phyloP scores from a whole-genome alignment of 768 basidiomycete genomes.

The Cystobasidiopsis lactophilus region DNA sequence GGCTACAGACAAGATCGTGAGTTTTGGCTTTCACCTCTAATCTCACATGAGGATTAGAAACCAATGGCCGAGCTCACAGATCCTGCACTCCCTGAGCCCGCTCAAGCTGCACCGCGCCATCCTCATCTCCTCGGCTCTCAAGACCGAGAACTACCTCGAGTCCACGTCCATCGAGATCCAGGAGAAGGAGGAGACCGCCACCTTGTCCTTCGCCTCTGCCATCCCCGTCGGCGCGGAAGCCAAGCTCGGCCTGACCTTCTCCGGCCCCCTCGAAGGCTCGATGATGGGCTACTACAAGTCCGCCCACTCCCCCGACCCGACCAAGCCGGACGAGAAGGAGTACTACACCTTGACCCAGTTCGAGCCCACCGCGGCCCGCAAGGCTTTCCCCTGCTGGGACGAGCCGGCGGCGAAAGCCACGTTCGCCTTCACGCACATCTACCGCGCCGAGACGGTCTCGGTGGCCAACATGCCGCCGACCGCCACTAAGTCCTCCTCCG shows the following conservation, averaged over 20 bases:
- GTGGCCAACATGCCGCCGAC: conserved; percentile 68
- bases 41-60: too few species aligned
- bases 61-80: too few species aligned
- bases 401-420: conserved; percentile 78
- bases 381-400: conserved; percentile 76
- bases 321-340: conserved; percentile 18
- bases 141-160: conserved; percentile 30
- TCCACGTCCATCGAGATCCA: conserved; percentile 34
- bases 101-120: conserved; percentile 38
- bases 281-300: conserved; percentile 27
- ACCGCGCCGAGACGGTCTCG: conserved; percentile 48
- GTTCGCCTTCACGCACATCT: conserved; percentile 31
- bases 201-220: conserved; percentile 34
- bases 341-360: conserved; percentile 62
- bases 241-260: conserved; percentile 46
- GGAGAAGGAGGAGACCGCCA: conserved; percentile 40
- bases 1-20: conserved; percentile 31
- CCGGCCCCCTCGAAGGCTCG: conserved; percentile 39
- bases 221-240: conserved; percentile 51
- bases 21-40: too few species aligned
- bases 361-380: conserved; percentile 70
- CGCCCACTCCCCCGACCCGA: conserved; percentile 8
- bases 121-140: conserved; percentile 36
- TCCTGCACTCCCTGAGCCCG: conserved; percentile 40
- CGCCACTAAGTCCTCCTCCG: conserved; percentile 33